Evolutionary conservation across 2,329 filamentous ascomycete genomes (phyloP).

Genomic region (Metarhizium humberi): DNA sequence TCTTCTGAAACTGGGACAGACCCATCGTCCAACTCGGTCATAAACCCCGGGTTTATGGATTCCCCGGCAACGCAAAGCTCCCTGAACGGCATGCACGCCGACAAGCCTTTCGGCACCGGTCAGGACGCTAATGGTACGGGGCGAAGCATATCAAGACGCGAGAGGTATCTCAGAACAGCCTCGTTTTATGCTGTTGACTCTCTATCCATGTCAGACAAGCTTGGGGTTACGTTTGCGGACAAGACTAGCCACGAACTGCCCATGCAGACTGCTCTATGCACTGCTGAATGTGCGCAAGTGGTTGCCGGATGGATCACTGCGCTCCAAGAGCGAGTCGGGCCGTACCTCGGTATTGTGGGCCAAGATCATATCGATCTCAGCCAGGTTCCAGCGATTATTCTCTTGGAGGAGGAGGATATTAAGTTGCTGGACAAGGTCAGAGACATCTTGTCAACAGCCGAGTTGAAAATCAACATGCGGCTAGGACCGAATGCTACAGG

Average conservation of each 20-base stretch:
- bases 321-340: slow-evolving; percentile 87
- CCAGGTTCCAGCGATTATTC: slow-evolving; percentile 78
- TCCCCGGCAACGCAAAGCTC: slow-evolving; percentile 41
- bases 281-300: slow-evolving; percentile 89
- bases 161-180: slow-evolving; percentile 85
- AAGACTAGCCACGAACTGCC: slow-evolving; percentile 77
- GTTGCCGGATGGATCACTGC: slow-evolving; percentile 91
- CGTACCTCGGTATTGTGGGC: slow-evolving; percentile 78
- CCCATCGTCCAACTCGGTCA: slow-evolving; percentile 35
- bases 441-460: slow-evolving; percentile 66
- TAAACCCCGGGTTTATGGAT: slow-evolving; percentile 38
- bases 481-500: slow-evolving; percentile 22
- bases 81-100: slow-evolving; percentile 34
- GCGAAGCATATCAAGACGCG: slow-evolving; percentile 57
- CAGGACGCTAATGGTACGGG: slow-evolving; percentile 16
- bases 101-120: not conserved
- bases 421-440: slow-evolving; percentile 77
- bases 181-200: slow-evolving; percentile 93
- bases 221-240: slow-evolving; percentile 78
- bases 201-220: slow-evolving; percentile 76
- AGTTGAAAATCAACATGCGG: slow-evolving; percentile 60
- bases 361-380: slow-evolving; percentile 70
- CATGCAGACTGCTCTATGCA: slow-evolving; percentile 82
- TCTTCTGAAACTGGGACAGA: slow-evolving; percentile 36
- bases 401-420: slow-evolving; percentile 84